phyloP scores from a whole-genome alignment of 1,284 basidiomycete species.

The Trametes sp. region DNA sequence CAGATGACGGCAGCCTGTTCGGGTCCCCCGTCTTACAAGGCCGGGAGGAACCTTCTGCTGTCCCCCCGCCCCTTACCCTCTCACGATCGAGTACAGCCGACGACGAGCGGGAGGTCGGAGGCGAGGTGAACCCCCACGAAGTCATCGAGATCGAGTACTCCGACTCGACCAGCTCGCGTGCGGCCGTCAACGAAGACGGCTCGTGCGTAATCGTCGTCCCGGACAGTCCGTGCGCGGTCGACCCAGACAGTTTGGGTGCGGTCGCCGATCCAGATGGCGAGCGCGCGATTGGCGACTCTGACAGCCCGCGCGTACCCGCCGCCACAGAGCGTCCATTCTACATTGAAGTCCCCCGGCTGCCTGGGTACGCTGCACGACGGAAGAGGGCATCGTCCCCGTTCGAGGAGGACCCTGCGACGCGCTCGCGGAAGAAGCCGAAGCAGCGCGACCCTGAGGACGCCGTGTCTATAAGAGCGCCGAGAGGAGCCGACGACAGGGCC shows the following conservation, averaged over 20 bases:
- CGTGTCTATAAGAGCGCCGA: not conserved
- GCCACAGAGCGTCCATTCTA: not conserved
- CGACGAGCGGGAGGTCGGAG: not conserved
- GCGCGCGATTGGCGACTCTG: too few relatives aligned
- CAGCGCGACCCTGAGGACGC: not conserved
- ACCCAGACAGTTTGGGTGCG: too few relatives aligned
- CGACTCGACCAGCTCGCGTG: not conserved
- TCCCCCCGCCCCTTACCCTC: not conserved
- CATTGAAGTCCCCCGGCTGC: constrained; percentile 3
- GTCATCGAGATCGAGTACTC: constrained; percentile 4
- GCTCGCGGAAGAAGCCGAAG: constrained; percentile 4
- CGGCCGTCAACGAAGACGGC: too few relatives aligned
- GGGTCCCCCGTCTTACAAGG: not conserved
- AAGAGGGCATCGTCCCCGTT: not conserved
- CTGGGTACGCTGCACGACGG: not conserved
- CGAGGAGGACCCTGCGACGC: not conserved
- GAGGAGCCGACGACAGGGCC: not conserved
- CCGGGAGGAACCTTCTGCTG: too few relatives aligned
- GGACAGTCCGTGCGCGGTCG: too few relatives aligned
- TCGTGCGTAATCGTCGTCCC: too few relatives aligned
- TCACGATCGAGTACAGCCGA: not conserved
- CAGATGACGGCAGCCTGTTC: not conserved
- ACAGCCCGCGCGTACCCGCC: not conserved
- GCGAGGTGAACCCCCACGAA: too few relatives aligned
- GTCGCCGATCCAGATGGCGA: too few relatives aligned